These are phyloP conservation scores for Calonectria honghensis DNA, from an alignment of 2,329 filamentous ascomycete species.

Conservation along the genomic window DNA sequence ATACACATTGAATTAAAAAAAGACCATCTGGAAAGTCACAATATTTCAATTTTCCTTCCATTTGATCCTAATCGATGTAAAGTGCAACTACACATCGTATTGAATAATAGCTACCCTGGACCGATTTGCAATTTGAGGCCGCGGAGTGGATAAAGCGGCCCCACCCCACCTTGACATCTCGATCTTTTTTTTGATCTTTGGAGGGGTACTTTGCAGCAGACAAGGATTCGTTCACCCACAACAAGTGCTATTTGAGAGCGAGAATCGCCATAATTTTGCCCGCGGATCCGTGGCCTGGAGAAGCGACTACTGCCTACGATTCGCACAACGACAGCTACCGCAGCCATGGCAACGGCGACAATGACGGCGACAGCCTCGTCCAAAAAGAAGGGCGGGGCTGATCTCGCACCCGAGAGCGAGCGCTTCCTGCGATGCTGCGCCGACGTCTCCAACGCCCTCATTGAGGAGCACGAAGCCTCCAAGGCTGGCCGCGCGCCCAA, in stretches of 20 bases:
- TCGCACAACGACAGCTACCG: background rate
- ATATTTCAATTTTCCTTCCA: background rate
- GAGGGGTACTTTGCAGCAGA: slow-evolving; percentile 49
- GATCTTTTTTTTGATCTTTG: slow-evolving; percentile 41
- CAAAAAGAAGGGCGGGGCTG: slow-evolving; percentile 81
- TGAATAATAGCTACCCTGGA: slow-evolving; percentile 10
- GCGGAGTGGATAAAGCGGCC: slow-evolving; percentile 48
- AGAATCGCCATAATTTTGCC: background rate
- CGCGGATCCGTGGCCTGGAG: background rate
- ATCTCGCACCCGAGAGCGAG: slow-evolving; percentile 93
- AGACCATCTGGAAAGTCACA: background rate
- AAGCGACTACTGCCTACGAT: background rate
- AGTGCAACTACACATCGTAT: background rate
- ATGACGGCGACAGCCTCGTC: slow-evolving; percentile 79
- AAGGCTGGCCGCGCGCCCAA: slow-evolving; percentile 84
- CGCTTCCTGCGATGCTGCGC: slow-evolving; percentile 95
- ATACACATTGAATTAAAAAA: background rate
- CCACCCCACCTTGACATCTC: slow-evolving; percentile 51
- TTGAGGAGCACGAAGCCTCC: slow-evolving; percentile 92
- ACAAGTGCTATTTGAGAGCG: slow-evolving; percentile 29
- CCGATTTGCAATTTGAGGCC: slow-evolving; percentile 45
- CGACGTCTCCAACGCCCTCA: slow-evolving; percentile 94
- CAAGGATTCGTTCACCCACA: slow-evolving; percentile 42
- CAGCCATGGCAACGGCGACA: slow-evolving; percentile 72
- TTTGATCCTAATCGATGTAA: background rate